A percentile compares a stretch with the other conserved stretches of the same genome.
Evolutionary conservation across 2,329 filamentous ascomycete genomes (phyloP).

Genomic region (Venturia nashicola): DNA sequence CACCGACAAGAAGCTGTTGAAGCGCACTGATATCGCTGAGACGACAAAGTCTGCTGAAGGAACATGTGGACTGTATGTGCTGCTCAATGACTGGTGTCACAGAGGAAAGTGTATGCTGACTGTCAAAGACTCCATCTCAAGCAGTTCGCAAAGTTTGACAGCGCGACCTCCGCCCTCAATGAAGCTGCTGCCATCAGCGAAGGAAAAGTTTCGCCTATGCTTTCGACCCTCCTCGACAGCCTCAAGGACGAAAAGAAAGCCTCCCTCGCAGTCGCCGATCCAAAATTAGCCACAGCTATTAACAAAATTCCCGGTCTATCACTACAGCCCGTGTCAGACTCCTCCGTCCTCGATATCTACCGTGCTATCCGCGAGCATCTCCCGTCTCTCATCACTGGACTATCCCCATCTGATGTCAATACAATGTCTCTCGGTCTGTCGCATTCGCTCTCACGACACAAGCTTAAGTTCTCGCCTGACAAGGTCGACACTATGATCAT

Average conservation of each 20-base stretch:
- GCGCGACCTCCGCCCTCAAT: slow-evolving; percentile 76
- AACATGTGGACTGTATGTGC: slow-evolving; percentile 71
- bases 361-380: slow-evolving; percentile 88
- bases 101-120: slow-evolving; percentile 13
- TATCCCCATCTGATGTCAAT: slow-evolving; percentile 73
- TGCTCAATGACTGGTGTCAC: not conserved
- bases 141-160: slow-evolving; percentile 95
- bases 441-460: slow-evolving; percentile 92
- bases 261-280: slow-evolving; percentile 84
- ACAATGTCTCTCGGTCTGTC: slow-evolving; percentile 95
- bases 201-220: slow-evolving; percentile 84
- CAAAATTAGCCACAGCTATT: slow-evolving; percentile 82
- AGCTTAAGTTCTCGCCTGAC: slow-evolving; percentile 95
- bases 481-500: slow-evolving; percentile 99
- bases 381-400: slow-evolving; percentile 77
- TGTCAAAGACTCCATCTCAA: slow-evolving; percentile 74
- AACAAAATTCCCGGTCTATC: slow-evolving; percentile 81
- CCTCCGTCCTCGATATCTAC: slow-evolving; percentile 76
- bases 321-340: slow-evolving; percentile 73
- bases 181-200: slow-evolving; percentile 83
- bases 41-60: slow-evolving; percentile 72
- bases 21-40: slow-evolving; percentile 65
- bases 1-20: slow-evolving; percentile 95
- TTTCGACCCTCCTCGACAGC: slow-evolving; percentile 69
- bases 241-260: slow-evolving; percentile 98